A percentile compares a stretch with the other conserved stretches of the same genome.
phyloP scores from a whole-genome alignment of 805 yeast species.

The Cephaloascus fragrans region DNA sequence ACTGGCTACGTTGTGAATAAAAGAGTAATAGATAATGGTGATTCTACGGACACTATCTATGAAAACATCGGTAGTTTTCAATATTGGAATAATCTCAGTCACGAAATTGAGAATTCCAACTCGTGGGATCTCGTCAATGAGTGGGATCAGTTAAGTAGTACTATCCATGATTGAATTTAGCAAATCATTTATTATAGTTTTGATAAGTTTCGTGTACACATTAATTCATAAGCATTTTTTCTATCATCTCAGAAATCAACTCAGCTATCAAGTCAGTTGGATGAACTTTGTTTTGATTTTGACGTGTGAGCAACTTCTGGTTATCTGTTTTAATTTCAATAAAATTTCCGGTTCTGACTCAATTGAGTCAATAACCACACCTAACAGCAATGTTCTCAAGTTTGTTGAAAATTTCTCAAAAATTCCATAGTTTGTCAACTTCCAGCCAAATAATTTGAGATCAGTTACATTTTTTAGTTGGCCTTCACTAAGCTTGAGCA shows the following conservation, averaged over 20 bases:
- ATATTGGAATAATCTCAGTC: neutral
- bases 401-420: neutral
- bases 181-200: neutral
- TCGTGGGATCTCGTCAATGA: slow-evolving; percentile 8
- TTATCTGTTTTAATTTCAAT: neutral
- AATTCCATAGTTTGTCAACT: slow-evolving; percentile 10
- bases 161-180: slow-evolving; percentile 5
- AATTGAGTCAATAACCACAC: neutral
- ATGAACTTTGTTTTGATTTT: neutral
- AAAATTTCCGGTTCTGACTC: neutral
- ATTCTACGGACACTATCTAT: slow-evolving; percentile 2
- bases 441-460: slow-evolving; percentile 19
- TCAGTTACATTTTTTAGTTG: slow-evolving; percentile 12
- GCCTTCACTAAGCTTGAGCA: slow-evolving; percentile 10
- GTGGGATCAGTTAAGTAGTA: slow-evolving; percentile 6
- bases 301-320: neutral
- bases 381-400: neutral
- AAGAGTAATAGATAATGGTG: slow-evolving; percentile 3
- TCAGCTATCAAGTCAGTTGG: too few relatives aligned
- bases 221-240: too few relatives aligned
- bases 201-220: neutral
- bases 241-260: too few relatives aligned
- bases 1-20: slow-evolving; percentile 18
- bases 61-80: slow-evolving; percentile 7
- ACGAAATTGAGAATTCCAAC: slow-evolving; percentile 7